Base-by-base conservation (phyloP, 257 asterid species). In the Solanum corneliomulleri region DNA sequence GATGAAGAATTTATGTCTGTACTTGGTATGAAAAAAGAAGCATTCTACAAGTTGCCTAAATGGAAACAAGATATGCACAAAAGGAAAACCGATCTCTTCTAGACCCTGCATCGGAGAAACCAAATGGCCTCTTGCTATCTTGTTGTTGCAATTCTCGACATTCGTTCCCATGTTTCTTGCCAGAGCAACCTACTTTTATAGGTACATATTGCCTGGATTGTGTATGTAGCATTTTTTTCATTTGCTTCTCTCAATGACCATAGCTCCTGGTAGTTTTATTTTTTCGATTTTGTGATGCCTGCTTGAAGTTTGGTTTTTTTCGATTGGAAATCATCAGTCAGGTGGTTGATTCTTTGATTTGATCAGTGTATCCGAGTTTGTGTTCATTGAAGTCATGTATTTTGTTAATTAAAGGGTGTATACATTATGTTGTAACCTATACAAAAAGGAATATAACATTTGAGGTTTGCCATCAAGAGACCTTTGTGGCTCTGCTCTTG, bases 51-150 rank as follows among this genome's bases (percentile, higher is more conserved):
- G 92, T 23, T 93, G 85, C 98, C 99, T 5, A 95, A 93, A 89
- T 96, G 99, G 99, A 96, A 96, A 94, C 99, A 96, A 89, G 99
- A 95, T 90, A 92, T 93, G 98, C 87, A 41, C 83, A 96, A 96
- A 89, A 96, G 83, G 96, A 96, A 96, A 91, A 96, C 89, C 25
- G 98, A 94, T 91, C 98, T 96, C 92, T 96, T 96, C 93, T 96
- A 92, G 92, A n/a, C 71, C 80, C 70, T 86, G 77, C 72, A 52
- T 75, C 66, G 78, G 42, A 20, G 25, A 52, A 88, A 44, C 77
- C 74, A 84, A 86, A 70, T 13, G 77, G 45, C 49, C 60, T 70
- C 27, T 21, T 49, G 23, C 70, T 85, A 71, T 85, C 60, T 74
- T 45, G 10, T 29, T 85, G 82, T 85, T 85, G 64, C 87, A 85